These are phyloP conservation scores for Puccinia coronata DNA, from an alignment of 1,284 basidiomycete species.

Conservation along the genomic window DNA sequence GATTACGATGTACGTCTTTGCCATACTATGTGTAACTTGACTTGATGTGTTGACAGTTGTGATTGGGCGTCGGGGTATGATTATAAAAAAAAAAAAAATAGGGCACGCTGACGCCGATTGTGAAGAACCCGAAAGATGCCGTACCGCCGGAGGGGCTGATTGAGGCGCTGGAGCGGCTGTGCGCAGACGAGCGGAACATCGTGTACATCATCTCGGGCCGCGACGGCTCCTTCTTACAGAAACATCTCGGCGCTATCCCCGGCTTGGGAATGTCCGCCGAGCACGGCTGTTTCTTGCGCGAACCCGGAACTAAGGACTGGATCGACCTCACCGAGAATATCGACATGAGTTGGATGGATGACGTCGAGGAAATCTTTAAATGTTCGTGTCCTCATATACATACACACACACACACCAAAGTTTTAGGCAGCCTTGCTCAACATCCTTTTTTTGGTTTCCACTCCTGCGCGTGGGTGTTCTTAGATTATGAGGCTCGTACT, in stretches of 20 bases:
- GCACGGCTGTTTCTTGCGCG: constrained; percentile 88
- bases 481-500: constrained; percentile 64
- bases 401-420: too few species aligned
- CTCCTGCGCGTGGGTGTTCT: too few species aligned
- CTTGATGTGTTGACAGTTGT: neutral
- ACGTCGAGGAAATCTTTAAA: constrained; percentile 90
- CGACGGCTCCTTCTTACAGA: constrained; percentile 86
- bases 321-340: constrained; percentile 82
- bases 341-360: constrained; percentile 97
- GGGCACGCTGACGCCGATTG: constrained; percentile 95
- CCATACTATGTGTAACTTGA: neutral
- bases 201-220: constrained; percentile 97
- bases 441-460: too few species aligned
- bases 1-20: constrained; percentile 78
- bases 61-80: constrained; percentile 1
- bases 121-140: constrained; percentile 87
- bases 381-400: constrained; percentile 69
- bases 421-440: too few species aligned
- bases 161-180: constrained; percentile 71
- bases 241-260: constrained; percentile 82
- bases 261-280: constrained; percentile 90
- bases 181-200: constrained; percentile 78
- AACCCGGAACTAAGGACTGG: constrained; percentile 68
- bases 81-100: too few species aligned
- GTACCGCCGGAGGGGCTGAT: constrained; percentile 76